Evolutionary conservation across 768 basidiomycete genomes (phyloP), one percentile per base, ranked within the genome.

Genomic region (Pseudohyphozyma bogoriensis): DNA sequence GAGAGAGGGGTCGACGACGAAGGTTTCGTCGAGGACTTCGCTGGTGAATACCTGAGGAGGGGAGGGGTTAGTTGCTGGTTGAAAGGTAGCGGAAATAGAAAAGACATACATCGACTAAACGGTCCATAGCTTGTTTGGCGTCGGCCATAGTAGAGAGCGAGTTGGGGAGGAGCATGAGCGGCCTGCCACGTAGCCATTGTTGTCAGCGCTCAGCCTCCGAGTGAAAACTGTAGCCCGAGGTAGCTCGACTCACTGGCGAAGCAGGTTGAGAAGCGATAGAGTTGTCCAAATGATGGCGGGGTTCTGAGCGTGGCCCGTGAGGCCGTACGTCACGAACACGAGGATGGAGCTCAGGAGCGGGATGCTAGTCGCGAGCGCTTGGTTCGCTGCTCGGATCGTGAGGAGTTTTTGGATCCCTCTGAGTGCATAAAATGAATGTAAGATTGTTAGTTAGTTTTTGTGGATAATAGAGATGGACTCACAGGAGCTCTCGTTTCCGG

Each of bases 261-360:
- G 78, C 24, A 95, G 74, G 63, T 84, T 85, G 79, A 95, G 93
- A 4, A 91, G 77, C 0, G 85, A 39, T 77, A 56, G 55, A 22
- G 60, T 59, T 49, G 89, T 78, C 73, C 93, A 95, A 59, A 92
- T 80, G 33, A 81, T 78, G 0, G 83, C 84, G 0, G 92, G 80
- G 26, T 83, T 74, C 35, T 88, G 78, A 24, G 53, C 51, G 69
- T 89, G 86, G 1, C 86, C 86, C 0, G 82, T 79, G n/a, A 81
- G 74, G 6, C 84, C 82, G 73, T 90, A 93, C 0, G 83, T 84
- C 22, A n/a, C 36, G n/a, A 37, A 35, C 3, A 37, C 51, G 5
- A 37, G 24, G 33, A 51, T n/a, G 6, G 40, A 42, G 40, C 10
- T 10, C 7, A 42, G 40, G 10, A 42, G 40, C 40, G 40, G 40